Evolutionary conservation across 2,329 filamentous ascomycete genomes (phyloP).

Genomic region (Amphichorda felina): DNA sequence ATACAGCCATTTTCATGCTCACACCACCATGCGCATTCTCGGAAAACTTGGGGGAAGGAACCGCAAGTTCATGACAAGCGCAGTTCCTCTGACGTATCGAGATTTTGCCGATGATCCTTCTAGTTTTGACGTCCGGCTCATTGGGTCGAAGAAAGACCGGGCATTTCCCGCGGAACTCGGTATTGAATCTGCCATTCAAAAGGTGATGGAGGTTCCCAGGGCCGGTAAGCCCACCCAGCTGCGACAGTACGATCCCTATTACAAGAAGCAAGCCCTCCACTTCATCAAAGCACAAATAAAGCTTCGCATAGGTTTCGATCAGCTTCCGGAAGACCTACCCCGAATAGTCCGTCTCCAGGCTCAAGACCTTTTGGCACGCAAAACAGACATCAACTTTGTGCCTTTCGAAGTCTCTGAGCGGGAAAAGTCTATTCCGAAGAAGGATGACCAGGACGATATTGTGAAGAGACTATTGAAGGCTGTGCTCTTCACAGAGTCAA

Average conservation of each 20-base stretch:
- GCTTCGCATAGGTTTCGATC: conserved; percentile 77
- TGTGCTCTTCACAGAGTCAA: conserved; percentile 70
- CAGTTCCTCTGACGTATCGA: conserved; percentile 72
- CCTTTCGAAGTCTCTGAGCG: conserved; percentile 66
- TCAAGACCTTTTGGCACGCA: conserved; percentile 67
- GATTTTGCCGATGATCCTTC: conserved; percentile 77
- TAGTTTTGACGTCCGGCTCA: conserved; percentile 79
- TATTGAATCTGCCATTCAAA: conserved; percentile 78
- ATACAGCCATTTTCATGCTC: conserved; percentile 94
- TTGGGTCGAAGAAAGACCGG: conserved; percentile 79
- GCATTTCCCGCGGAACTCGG: conserved; percentile 81
- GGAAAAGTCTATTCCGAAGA: conserved; percentile 76
- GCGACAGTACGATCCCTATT: conserved; percentile 64
- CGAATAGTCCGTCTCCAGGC: conserved; percentile 78
- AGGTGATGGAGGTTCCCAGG: conserved; percentile 72
- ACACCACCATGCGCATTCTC: conserved; percentile 94
- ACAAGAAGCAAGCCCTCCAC: conserved; percentile 87
- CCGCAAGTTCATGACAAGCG: conserved; percentile 85
- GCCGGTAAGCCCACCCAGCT: conserved; percentile 33
- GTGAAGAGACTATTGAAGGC: conserved; percentile 85
- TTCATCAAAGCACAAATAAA: conserved; percentile 84
- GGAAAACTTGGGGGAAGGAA: conserved; percentile 95
- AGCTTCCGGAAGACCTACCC: conserved; percentile 78
- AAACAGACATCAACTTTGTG: conserved; percentile 58
- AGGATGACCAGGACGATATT: conserved; percentile 68